phyloP scores from a whole-genome alignment of 176 grass and related monocot species.

The Bothriochloa decipiens region DNA sequence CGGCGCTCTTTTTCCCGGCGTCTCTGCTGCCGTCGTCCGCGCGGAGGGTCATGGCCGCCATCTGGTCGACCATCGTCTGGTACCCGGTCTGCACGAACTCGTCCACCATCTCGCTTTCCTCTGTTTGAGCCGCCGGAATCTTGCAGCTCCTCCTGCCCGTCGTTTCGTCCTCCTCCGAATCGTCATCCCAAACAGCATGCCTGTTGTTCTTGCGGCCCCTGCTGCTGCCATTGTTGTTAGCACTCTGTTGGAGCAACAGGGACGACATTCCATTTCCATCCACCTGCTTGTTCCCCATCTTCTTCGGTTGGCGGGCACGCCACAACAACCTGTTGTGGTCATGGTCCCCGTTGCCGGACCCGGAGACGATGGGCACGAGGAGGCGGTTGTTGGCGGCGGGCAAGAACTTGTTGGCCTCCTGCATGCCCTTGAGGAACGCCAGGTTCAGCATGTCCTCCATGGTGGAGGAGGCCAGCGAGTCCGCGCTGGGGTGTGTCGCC shows the following conservation, averaged over 20 bases:
- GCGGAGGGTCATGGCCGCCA: slow-evolving; percentile 23
- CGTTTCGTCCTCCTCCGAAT: slow-evolving; percentile 35
- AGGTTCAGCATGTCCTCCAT: slow-evolving; percentile 40
- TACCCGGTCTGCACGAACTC: slow-evolving; percentile 40
- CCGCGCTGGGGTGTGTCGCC: too few species aligned
- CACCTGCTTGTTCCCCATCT: neutral
- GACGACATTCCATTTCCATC: slow-evolving; percentile 13
- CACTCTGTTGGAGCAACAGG: neutral
- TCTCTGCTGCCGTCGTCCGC: neutral
- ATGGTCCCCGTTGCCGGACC: neutral
- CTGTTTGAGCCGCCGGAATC: slow-evolving; percentile 30
- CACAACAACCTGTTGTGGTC: neutral
- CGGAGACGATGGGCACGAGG: neutral
- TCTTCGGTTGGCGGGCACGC: neutral
- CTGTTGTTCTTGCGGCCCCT: slow-evolving; percentile 46
- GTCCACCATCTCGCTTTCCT: slow-evolving; percentile 58
- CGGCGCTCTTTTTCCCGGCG: neutral
- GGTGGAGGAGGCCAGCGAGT: neutral
- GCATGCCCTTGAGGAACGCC: slow-evolving; percentile 49
- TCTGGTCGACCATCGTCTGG: slow-evolving; percentile 20
- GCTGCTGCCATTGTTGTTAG: neutral
- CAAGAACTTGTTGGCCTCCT: slow-evolving; percentile 59
- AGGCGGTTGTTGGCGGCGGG: slow-evolving; percentile 34
- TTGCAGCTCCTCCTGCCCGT: slow-evolving; percentile 50
- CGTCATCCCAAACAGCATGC: neutral